Evolutionary conservation across 352 stramenopile species (phyloP).

Genomic region (Plasmopara muralis): DNA sequence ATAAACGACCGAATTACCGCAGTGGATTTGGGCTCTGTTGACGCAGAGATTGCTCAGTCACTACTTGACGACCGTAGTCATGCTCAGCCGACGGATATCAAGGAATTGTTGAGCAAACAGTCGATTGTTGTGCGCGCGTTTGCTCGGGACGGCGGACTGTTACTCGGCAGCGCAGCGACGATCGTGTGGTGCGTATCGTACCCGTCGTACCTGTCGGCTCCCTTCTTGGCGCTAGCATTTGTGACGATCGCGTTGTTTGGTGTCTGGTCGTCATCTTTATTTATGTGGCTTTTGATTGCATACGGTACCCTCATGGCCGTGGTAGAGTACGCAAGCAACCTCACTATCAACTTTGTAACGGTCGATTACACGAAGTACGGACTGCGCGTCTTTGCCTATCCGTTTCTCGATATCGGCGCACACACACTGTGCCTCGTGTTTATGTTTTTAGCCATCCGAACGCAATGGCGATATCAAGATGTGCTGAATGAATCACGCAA

Average conservation of each 20-base stretch:
- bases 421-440: slow-evolving; percentile 73
- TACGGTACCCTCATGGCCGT: slow-evolving; percentile 54
- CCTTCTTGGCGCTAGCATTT: slow-evolving; percentile 58
- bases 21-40: slow-evolving; percentile 23
- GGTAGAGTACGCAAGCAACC: slow-evolving; percentile 59
- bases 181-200: slow-evolving; percentile 81
- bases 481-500: slow-evolving; percentile 42
- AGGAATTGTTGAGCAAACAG: slow-evolving; percentile 51
- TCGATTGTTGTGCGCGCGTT: slow-evolving; percentile 63
- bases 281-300: slow-evolving; percentile 59
- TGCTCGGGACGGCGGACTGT: slow-evolving; percentile 52
- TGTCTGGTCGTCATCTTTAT: slow-evolving; percentile 33
- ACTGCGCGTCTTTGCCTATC: slow-evolving; percentile 63
- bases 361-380: slow-evolving; percentile 53
- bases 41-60: slow-evolving; percentile 23
- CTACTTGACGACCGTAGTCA: slow-evolving; percentile 25
- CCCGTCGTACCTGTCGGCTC: slow-evolving; percentile 65
- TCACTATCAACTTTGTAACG: slow-evolving; percentile 45
- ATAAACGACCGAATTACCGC: slow-evolving; percentile 14
- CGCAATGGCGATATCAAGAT: slow-evolving; percentile 65
- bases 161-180: slow-evolving; percentile 56
- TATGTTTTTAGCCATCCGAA: slow-evolving; percentile 77
- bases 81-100: slow-evolving; percentile 29
- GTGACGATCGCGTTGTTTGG: slow-evolving; percentile 66
- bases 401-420: slow-evolving; percentile 62